Conservation (phyloP, 2,329 filamentous ascomycete genomes). For the Fusarium falciforme region DNA sequence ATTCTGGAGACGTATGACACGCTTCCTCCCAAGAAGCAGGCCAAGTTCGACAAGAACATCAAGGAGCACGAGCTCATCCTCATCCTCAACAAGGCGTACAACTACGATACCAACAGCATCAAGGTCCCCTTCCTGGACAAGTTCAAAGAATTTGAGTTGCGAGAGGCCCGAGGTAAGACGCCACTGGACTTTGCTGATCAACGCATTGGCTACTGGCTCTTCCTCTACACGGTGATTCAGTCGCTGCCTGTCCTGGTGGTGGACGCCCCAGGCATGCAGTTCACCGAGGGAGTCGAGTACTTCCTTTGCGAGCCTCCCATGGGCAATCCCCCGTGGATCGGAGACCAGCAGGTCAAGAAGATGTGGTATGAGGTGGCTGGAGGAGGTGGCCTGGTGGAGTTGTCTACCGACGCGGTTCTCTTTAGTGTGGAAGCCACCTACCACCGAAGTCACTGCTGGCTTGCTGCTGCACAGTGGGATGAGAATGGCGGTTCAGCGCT, state of each 20-base stretch:
- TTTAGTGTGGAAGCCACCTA: conserved; percentile 72
- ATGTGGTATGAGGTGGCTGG: conserved; percentile 82
- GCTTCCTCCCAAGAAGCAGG: conserved; percentile 78
- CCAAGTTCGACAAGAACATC: conserved; percentile 77
- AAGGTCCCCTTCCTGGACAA: conserved; percentile 73
- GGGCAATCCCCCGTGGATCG: conserved; percentile 79
- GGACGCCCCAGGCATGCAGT: conserved; percentile 77
- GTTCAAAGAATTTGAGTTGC: conserved; percentile 78
- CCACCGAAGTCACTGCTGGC: conserved; percentile 68
- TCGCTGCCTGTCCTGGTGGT: conserved; percentile 81
- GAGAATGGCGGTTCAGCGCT: conserved; percentile 44
- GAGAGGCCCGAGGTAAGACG: conserved; percentile 72
- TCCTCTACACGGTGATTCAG: conserved; percentile 82
- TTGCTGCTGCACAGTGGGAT: conserved; percentile 64
- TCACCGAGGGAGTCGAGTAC: conserved; percentile 80
- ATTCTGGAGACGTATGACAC: conserved; percentile 73
- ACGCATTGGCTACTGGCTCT: conserved; percentile 82
- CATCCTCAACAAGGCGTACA: conserved; percentile 84
- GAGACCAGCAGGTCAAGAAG: conserved; percentile 71
- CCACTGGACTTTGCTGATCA: conserved; percentile 77
- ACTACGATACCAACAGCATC: conserved; percentile 73
- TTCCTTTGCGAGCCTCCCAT: conserved; percentile 83
- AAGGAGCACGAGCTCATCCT: conserved; percentile 82
- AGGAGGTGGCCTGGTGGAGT: conserved; percentile 66
- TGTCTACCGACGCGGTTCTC: conserved; percentile 69